Evolutionary conservation across 305 asterid genomes (phyloP).

Genomic region (Solanum hybrid): DNA sequence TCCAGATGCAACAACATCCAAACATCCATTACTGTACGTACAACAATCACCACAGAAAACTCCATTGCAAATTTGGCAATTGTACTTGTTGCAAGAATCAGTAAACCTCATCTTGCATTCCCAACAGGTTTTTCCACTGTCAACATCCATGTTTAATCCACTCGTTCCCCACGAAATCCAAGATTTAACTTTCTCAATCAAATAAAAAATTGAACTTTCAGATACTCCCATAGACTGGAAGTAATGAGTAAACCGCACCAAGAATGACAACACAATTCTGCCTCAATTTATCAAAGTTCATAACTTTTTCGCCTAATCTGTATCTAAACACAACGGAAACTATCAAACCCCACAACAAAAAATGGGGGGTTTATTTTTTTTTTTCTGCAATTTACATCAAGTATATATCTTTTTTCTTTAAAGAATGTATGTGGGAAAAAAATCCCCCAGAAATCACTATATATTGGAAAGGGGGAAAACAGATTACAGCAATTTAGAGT

Average conservation of each 20-base stretch:
- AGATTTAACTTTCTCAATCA: constrained; percentile 59
- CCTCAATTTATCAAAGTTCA: neutral
- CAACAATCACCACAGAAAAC: constrained; percentile 62
- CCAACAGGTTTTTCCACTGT: constrained; percentile 25
- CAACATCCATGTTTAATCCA: constrained; percentile 38
- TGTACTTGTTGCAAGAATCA: constrained; percentile 36
- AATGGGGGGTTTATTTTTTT: constrained; percentile 16
- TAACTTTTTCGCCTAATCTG: neutral
- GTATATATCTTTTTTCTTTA: constrained; percentile 2
- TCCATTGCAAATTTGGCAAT: constrained; percentile 55
- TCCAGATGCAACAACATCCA: constrained; percentile 22
- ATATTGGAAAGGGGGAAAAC: constrained; percentile 18
- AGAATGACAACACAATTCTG: neutral
- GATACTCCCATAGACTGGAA: constrained; percentile 56
- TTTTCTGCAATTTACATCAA: constrained; percentile 11
- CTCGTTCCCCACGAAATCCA: constrained; percentile 48
- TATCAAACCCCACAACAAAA: constrained; percentile 62
- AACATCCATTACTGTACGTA: constrained; percentile 21
- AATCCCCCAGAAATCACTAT: constrained; percentile 29
- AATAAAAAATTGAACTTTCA: constrained; percentile 39
- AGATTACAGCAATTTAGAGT: constrained; percentile 18
- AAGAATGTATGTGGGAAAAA: constrained; percentile 6
- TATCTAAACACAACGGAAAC: constrained; percentile 1
- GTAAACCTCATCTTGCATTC: constrained; percentile 35
- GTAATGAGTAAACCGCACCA: constrained; percentile 11